Base-by-base conservation (phyloP, 768 basidiomycete species). In the Candolleomyces eurysporus region DNA sequence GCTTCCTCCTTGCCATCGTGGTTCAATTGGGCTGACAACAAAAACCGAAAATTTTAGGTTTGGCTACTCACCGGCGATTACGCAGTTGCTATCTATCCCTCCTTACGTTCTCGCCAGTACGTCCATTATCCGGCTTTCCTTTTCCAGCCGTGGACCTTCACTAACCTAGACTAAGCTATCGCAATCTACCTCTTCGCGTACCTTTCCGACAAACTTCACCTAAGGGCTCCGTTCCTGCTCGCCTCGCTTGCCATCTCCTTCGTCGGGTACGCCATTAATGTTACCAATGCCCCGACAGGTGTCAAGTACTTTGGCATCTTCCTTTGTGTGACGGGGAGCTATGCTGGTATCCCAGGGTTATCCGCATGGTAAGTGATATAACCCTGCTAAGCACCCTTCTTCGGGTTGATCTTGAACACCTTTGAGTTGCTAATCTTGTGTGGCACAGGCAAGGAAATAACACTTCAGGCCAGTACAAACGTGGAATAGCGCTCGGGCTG, bases 261-360 rank as follows among this genome's bases (percentile, higher is more conserved):
- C 40, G 75, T 87, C 31, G 88, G 89, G 0, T 90, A 85, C 66
- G 59, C 78, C 0, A 88, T 90, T 71, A 86, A 88, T 66, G 84
- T 90, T 55, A 84, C 86, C 0, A 67, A 79, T 13, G 82, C 72
- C 0, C 65, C 81, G 0, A 67, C 69, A 49, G 84, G 86, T 0
- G 84, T 76, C 30, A 90, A 90, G 71, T 91, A 90, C 69, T 87
- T 89, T 63, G 89, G 88, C 1, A 89, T 84, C 0, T 91, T 87
- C 77, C 82, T 90, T 59, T 79, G 81, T 26, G 87, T 90, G 7
- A 76, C 78, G 0, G 90, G 90, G n/a, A 78, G 79, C 45, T 90
- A 87, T 63, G 78, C 84, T 1, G 75, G 78, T 0, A 79, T 86
- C 63, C 87, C 90, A 13, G 87, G 84, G 10, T 68, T 86, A 1